phyloP scores from a whole-genome alignment of 352 stramenopile genomes.

The Blastocystis sp. region DNA sequence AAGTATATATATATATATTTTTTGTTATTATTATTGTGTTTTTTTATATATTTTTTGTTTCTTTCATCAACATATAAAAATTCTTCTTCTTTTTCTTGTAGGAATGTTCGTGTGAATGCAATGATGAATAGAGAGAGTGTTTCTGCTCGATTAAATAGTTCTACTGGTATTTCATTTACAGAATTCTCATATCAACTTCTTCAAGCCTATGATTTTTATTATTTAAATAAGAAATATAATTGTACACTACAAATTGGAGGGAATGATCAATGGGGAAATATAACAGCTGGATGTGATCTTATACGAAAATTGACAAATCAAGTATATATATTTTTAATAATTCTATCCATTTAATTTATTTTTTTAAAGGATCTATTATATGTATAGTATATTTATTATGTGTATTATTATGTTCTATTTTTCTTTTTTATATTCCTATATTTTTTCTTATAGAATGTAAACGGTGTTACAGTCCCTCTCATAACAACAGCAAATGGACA shows the following conservation, averaged over 20 bases:
- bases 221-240: constrained; percentile 68
- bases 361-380: constrained; percentile 1
- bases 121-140: constrained; percentile 94
- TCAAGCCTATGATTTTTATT: constrained; percentile 94
- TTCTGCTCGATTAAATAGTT: constrained; percentile 75
- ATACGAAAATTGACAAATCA: constrained; percentile 62
- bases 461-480: constrained; percentile 77
- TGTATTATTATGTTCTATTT: no score
- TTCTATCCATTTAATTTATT: constrained; percentile 1
- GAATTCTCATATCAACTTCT: constrained; percentile 99
- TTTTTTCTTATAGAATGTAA: constrained; percentile 47
- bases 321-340: constrained; percentile 39
- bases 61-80: no score
- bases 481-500: constrained; percentile 84
- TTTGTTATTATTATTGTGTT: no score
- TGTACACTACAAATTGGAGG: constrained; percentile 84
- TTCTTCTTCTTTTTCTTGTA: constrained; percentile 38
- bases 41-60: no score
- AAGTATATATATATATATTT: constrained; percentile 42
- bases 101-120: constrained; percentile 85
- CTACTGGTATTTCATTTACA: constrained; percentile 81
- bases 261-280: constrained; percentile 98
- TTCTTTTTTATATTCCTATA: neutral
- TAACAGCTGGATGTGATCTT: constrained; percentile 81
- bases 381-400: no score